Conservation (phyloP, 176 grass and related monocot species). For the Carex cristatella region DNA sequence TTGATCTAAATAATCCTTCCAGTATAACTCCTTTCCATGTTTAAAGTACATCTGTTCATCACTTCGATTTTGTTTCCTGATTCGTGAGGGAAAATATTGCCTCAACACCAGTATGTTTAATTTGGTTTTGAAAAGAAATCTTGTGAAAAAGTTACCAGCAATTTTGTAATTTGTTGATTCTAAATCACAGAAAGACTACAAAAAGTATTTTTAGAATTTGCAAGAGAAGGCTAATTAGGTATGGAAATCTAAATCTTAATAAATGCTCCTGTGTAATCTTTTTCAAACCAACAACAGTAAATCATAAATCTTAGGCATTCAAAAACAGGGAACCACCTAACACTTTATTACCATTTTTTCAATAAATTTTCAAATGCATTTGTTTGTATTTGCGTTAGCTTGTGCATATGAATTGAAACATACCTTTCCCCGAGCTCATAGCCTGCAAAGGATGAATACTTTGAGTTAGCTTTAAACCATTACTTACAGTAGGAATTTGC, state of each 20-base stretch:
- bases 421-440: slow-evolving; percentile 17
- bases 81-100: neutral
- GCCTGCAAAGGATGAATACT: slow-evolving; percentile 13
- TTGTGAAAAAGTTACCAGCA: neutral
- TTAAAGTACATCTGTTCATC: neutral
- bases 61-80: neutral
- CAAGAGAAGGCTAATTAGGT: neutral
- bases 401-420: neutral
- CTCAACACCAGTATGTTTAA: slow-evolving; percentile 1
- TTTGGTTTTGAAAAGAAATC: neutral
- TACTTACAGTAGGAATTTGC: neutral
- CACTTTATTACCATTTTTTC: neutral
- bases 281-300: slow-evolving; percentile 3
- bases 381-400: neutral
- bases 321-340: neutral
- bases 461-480: slow-evolving; percentile 2
- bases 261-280: neutral
- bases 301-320: neutral
- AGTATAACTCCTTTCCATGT: neutral
- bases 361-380: neutral
- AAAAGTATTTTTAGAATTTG: neutral
- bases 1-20: neutral
- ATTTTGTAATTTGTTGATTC: neutral
- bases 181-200: neutral
- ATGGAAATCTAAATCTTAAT: neutral